Base-by-base conservation (phyloP, 345 rosid genomes). In the Capsella bursapastoris region DNA sequence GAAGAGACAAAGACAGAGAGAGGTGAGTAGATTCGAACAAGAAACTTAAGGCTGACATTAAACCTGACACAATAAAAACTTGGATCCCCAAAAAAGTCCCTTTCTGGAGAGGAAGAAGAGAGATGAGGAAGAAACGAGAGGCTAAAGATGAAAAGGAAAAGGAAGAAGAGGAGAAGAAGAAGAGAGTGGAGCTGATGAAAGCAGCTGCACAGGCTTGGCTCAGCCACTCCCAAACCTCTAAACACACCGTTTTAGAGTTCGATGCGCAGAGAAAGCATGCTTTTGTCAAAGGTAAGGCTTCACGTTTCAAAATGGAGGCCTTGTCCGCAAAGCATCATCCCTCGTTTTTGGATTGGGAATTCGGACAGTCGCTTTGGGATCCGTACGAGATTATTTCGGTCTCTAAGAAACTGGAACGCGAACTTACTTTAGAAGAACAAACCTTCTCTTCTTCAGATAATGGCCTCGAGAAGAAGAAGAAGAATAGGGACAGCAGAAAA, bases 191-290 rank as follows among this genome's bases (percentile, higher is more conserved):
- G 79, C 74, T 95, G 77, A 86, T 83, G 80, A 92, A 90, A 76
- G 92, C 96, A 0, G 97, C 83, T 28, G 99, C 97, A 2, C 99
- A 92, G 38, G 97, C 97, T 12, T 87, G 97, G 99, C 84, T 81
- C 27, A 77, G 83, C 62, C 90, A 72, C 67, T 85, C 92, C 2
- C 78, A 83, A 52, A 78, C 75, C 51, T 77, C 82, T 7, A 77
- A 66, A 31, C 57, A 73, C n/a, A 44, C 83, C 6, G 74, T 85
- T 69, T 75, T 65, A 18, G 98, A 90, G 76, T 78, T 80, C 27
- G 91, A 89, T 6, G 86, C 90, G 3, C 71, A 45, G 29, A 79
- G 83, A 34, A 80, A 51, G 28, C 83, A 73, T 48, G 76, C 29
- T 58, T 72, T 66, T 32, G 85, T 86, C 81, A 81, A 48, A 60